Base-by-base conservation (phyloP, 78 protist genomes). In the Bodo saltans region DNA sequence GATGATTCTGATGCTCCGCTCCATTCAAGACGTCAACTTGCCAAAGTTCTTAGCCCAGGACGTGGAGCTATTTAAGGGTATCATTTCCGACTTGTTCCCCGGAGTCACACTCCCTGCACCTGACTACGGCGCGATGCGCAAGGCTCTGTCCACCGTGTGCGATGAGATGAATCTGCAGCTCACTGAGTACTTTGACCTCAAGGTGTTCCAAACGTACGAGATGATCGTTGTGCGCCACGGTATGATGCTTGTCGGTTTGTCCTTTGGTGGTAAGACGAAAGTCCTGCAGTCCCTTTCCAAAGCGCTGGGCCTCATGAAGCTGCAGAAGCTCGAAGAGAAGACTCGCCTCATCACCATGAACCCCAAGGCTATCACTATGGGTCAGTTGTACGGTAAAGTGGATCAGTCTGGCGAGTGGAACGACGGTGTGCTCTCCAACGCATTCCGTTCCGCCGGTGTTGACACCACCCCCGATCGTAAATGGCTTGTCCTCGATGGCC, bases 291-390 rank as follows among this genome's bases (percentile, higher is more conserved):
- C 86, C 29, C 90, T 95, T 0, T 52, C 69, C 17, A 53, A 1
- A 0, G 91, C 98, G 12, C 82, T 93, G n/a, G 42, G 79, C 4
- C 29, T 33, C 21, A 38, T 88, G 37, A 0, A 32, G 40, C 40
- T 47, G 41, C 33, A 35, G 1, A 85, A 38, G 3, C 78, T 60
- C 33, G 30, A 69, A 28, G 69, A 38, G 38, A 2, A 28, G 32
- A 70, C 84, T 25, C 76, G 67, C 85, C 37, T 85, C 69, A 67
- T 37, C 74, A 25, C 79, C 71, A 68, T 94, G 71, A 92, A 90
- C 74, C 98, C 98, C 41, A 93, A 95, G 87, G 23, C 94, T 0
- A 88, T 95, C 78, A 88, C 93, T 17, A 68, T 93, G 88, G 96
- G 94, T 3, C 94, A 95, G 85, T 89, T 95, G 33, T 95, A 95